Percentiles rank a stretch among this genome's conserved stretches.
Conservation (phyloP, 805 yeast genomes). For the Yarrowia deformans region DNA sequence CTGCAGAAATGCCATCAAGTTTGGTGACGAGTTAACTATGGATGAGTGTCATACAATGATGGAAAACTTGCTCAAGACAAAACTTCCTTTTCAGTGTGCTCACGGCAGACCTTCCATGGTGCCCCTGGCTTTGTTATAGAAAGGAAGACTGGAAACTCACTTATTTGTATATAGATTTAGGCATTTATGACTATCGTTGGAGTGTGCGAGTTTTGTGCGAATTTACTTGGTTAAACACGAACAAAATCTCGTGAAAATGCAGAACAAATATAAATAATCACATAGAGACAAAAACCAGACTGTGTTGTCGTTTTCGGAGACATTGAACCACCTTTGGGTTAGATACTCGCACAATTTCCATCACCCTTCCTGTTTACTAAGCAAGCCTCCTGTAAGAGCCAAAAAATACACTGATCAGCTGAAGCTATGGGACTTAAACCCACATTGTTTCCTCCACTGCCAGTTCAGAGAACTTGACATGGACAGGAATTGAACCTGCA, state of each 20-base stretch:
- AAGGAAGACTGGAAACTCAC: background rate
- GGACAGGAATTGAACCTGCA: conserved; percentile 86
- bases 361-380: background rate
- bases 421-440: conserved; percentile 23
- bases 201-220: too few relatives aligned
- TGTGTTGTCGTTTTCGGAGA: too few relatives aligned
- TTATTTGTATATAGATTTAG: background rate
- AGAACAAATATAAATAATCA: background rate
- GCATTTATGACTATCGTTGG: background rate
- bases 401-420: conserved; percentile 23
- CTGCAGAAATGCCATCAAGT: conserved; percentile 29
- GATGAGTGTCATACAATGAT: conserved; percentile 9
- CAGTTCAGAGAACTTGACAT: conserved; percentile 55
- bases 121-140: conserved; percentile 10
- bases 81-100: conserved; percentile 24
- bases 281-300: too few relatives aligned
- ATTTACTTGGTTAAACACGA: too few relatives aligned
- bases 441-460: conserved; percentile 20
- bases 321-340: too few relatives aligned
- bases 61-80: conserved; percentile 2
- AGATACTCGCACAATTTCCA: too few relatives aligned
- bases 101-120: conserved; percentile 29
- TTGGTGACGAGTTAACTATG: conserved; percentile 1
- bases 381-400: background rate
- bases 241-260: background rate